Percentiles rank a stretch among this genome's conserved stretches.
phyloP scores from a whole-genome alignment of 2,329 filamentous ascomycete genomes.

The Phyllosticta citribraziliensis region DNA sequence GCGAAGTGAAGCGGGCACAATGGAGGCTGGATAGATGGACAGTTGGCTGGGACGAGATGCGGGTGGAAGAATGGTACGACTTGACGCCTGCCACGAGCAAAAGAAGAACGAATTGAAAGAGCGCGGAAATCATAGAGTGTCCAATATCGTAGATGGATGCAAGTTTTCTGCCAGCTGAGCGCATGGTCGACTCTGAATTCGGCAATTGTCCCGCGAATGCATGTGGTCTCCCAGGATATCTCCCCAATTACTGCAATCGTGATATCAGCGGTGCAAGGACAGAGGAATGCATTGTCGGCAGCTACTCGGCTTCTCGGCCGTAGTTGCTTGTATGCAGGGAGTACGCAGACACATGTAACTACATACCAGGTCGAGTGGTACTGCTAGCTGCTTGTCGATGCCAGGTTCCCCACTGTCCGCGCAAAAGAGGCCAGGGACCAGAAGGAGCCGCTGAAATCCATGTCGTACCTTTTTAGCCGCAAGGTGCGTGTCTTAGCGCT shows the following conservation, averaged over 20 bases:
- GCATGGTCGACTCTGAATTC: neutral
- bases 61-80: too few relatives aligned
- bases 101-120: too few relatives aligned
- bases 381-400: neutral
- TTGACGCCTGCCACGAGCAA: too few relatives aligned
- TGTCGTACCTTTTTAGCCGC: slow-evolving; percentile 49
- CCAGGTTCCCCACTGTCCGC: slow-evolving; percentile 18
- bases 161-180: neutral
- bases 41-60: too few relatives aligned
- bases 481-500: neutral
- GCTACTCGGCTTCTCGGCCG: neutral
- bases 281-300: neutral
- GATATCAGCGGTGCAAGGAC: neutral
- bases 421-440: slow-evolving; percentile 52
- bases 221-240: too few relatives aligned
- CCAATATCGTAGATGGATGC: neutral
- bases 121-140: neutral
- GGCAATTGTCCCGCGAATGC: neutral
- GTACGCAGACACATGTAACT: neutral
- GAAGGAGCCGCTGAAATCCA: slow-evolving; percentile 62
- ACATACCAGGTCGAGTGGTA: neutral
- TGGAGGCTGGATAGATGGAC: neutral
- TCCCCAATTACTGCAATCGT: neutral
- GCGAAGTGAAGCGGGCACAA: neutral
- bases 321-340: neutral